A percentile compares a stretch with the other conserved stretches of the same genome.
These are phyloP conservation scores for Naegleria lovaniensis DNA, from an alignment of 208 protist species.

Conservation along the genomic window DNA sequence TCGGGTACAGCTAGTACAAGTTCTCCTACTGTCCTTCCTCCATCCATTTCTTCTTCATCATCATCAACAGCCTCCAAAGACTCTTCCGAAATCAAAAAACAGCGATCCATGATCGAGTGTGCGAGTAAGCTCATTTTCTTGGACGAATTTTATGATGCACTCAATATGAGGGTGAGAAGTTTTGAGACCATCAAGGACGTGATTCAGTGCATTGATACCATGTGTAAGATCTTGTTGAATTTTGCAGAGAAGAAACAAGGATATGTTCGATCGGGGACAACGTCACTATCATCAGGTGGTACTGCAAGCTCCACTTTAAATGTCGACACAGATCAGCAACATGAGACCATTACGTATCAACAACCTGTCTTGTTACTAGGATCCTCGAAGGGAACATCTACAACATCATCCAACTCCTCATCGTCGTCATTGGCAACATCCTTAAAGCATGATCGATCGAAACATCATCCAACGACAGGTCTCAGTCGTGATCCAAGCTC, in stretches of 20 bases:
- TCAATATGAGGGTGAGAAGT: background rate
- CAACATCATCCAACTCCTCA: no score
- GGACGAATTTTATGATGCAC: background rate
- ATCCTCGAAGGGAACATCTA: no score
- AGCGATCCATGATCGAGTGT: background rate
- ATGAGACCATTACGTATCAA: no score
- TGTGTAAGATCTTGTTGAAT: background rate
- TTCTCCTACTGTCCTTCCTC: no score
- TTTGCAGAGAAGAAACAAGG: background rate
- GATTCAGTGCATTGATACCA: background rate
- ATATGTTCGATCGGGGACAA: background rate
- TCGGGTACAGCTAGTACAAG: no score
- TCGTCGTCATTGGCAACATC: no score
- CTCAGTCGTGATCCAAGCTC: background rate
- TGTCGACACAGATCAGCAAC: no score
- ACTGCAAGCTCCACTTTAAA: background rate
- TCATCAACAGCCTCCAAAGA: background rate
- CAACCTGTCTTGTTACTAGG: no score
- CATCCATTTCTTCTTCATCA: no score
- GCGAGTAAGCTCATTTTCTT: background rate
- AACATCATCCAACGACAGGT: no score
- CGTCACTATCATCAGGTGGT: background rate
- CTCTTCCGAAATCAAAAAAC: background rate
- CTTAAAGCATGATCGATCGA: no score
- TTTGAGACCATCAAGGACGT: background rate